Evolutionary conservation across 306 rosid genomes (phyloP).

Genomic region (Ormosia emarginata): DNA sequence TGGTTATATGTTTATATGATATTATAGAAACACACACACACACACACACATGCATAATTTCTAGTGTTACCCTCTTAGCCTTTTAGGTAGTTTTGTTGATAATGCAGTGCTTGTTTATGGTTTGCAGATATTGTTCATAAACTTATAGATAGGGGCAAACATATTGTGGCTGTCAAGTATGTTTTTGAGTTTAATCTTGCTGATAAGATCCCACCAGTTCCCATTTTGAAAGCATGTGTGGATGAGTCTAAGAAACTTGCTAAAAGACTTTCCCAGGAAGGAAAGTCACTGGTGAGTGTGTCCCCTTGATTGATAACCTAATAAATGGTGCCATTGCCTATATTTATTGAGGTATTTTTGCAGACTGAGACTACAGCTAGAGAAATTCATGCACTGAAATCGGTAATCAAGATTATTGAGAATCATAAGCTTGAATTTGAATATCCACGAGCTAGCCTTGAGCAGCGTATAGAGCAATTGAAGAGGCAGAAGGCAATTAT

Average conservation of each 20-base stretch:
- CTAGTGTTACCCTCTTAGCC: not conserved
- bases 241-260: slow-evolving; percentile 50
- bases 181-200: slow-evolving; percentile 62
- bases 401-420: slow-evolving; percentile 58
- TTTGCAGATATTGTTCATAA: slow-evolving; percentile 72
- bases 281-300: slow-evolving; percentile 57
- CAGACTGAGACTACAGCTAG: slow-evolving; percentile 62
- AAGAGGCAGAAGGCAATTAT: slow-evolving; percentile 44
- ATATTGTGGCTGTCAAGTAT: slow-evolving; percentile 62
- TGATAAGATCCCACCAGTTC: slow-evolving; percentile 64
- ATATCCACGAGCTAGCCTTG: slow-evolving; percentile 54
- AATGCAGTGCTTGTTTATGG: slow-evolving; percentile 12
- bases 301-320: slow-evolving; percentile 8
- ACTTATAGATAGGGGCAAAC: slow-evolving; percentile 52
- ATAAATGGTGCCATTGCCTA: slow-evolving; percentile 8
- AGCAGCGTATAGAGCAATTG: slow-evolving; percentile 53
- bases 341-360: slow-evolving; percentile 28
- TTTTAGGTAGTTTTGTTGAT: not conserved
- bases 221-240: slow-evolving; percentile 61
- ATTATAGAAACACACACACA: not conserved
- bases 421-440: slow-evolving; percentile 58
- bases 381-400: slow-evolving; percentile 60
- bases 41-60: not conserved
- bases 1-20: not conserved
- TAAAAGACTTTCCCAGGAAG: slow-evolving; percentile 46